Percentiles rank a stretch among this genome's conserved stretches.
These are phyloP conservation scores for Ceratocystis harringtonii DNA, from an alignment of 2,329 filamentous ascomycete genomes.

Conservation along the genomic window DNA sequence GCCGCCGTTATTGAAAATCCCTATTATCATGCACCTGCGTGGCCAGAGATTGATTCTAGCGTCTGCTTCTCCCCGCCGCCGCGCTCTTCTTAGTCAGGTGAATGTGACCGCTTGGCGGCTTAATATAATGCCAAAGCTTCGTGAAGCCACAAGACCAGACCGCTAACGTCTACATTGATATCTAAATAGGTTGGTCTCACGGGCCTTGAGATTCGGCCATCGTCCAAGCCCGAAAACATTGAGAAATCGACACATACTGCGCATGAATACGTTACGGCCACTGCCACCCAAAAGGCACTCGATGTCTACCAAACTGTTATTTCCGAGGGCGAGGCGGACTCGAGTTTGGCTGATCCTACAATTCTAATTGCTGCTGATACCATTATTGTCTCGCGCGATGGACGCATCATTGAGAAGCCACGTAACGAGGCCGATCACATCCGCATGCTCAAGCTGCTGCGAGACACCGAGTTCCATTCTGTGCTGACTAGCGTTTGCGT, in stretches of 20 bases:
- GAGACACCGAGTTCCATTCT: conserved; percentile 63
- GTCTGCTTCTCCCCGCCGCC: conserved; percentile 72
- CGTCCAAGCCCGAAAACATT: conserved; percentile 70
- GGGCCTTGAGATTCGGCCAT: conserved; percentile 73
- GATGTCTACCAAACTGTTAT: conserved; percentile 46
- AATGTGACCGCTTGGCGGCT: background rate
- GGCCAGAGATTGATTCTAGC: conserved; percentile 75
- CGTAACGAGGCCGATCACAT: conserved; percentile 66
- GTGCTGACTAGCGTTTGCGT: conserved; percentile 75
- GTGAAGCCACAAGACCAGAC: background rate
- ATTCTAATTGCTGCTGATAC: conserved; percentile 87
- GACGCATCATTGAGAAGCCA: conserved; percentile 82
- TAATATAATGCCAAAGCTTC: conserved; percentile 4
- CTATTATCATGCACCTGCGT: conserved; percentile 61
- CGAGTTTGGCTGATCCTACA: conserved; percentile 49
- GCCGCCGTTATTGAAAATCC: conserved; percentile 59
- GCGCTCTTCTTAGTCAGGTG: conserved; percentile 63
- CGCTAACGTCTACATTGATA: background rate
- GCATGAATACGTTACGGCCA: conserved; percentile 81
- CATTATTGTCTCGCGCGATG: conserved; percentile 61
- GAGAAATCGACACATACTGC: conserved; percentile 59
- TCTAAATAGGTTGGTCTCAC: conserved; percentile 54
- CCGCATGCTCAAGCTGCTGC: conserved; percentile 64
- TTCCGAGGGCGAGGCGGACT: conserved; percentile 27
- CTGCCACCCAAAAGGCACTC: conserved; percentile 68